Evolutionary conservation across 106 monocot species (phyloP).

Genomic region (Dendrobium chrysotoxum): DNA sequence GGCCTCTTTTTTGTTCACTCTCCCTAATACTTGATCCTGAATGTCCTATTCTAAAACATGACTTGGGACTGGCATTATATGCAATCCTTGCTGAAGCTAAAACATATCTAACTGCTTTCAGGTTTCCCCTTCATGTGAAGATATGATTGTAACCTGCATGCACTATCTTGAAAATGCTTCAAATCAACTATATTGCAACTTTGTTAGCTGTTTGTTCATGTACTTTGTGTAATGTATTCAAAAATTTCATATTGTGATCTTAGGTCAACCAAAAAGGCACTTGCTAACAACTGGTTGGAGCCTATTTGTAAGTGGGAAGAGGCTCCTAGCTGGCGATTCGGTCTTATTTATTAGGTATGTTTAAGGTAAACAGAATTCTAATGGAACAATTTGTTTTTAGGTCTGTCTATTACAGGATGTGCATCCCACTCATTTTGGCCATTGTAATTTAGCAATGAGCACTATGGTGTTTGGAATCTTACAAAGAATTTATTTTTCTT

Average conservation of each 20-base stretch:
- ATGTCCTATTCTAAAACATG: neutral
- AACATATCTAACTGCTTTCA: too few species aligned
- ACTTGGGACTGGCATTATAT: too few species aligned
- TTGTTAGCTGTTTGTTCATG: neutral
- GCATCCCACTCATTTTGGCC: neutral
- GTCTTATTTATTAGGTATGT: slow-evolving; percentile 55
- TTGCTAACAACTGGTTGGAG: slow-evolving; percentile 32
- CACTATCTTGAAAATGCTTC: neutral
- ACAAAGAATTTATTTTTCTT: too few species aligned
- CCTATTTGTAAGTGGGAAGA: slow-evolving; percentile 54
- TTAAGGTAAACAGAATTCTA: neutral
- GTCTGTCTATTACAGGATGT: neutral
- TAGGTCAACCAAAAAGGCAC: slow-evolving; percentile 42
- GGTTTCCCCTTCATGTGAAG: too few species aligned
- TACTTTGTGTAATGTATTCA: neutral
- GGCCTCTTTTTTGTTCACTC: neutral
- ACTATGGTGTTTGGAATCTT: neutral
- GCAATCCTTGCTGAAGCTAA: too few species aligned
- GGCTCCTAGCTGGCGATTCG: slow-evolving; percentile 57
- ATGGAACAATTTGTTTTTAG: neutral
- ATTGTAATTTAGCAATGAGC: neutral
- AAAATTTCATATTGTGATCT: slow-evolving; percentile 2
- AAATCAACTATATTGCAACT: neutral
- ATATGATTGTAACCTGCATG: neutral
- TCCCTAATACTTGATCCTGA: neutral